Base-by-base conservation (phyloP, 1,139 yeast genomes). In the Nakaseomyces sp. region DNA sequence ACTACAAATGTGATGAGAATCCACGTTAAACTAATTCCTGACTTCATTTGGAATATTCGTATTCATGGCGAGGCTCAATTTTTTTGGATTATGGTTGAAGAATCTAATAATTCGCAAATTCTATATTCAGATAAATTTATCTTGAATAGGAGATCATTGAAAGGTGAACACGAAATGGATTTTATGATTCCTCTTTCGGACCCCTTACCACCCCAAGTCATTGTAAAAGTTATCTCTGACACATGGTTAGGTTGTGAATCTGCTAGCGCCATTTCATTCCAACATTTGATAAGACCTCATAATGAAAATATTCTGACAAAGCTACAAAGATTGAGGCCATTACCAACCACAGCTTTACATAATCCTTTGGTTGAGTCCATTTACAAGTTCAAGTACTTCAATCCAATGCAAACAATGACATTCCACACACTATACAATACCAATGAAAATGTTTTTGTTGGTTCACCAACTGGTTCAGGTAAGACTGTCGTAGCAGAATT, bases 391-490 rank as follows among this genome's bases (percentile, higher is more conserved):
- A 76, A 76, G 45, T 91, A 85, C 63, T 93, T 93, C 72, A 93
- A 93, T 60, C 98, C 98, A 5, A 89, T 93, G 96, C 98, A 93
- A 65, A 89, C 97, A 0, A 91, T 91, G 97, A 77, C 84, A 0
- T 93, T 93, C 66, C 95, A 89, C 58, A 77, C 95, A 0, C 67
- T 93, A 37, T 93, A 89, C 64, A 81, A 91, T 60, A 68, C 82
- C 2, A 77, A 82, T 51, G 75, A 81, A 2, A 85, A 85, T 61
- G 89, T 83, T 0, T 84, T 93, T 63, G 86, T 93, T 37, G 99
- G 99, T 12, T 89, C 97, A 0, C 99, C 99, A 3, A 93, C 98
- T 1, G 98, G 98, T 25, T 91, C 98, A 0, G 99, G 99, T 53
- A 93, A 93, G 62, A 93, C 98, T 0, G 84, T 91, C 36, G 98